These are phyloP conservation scores for Candida neerlandica DNA, from an alignment of 1,139 yeast species.

Conservation along the genomic window DNA sequence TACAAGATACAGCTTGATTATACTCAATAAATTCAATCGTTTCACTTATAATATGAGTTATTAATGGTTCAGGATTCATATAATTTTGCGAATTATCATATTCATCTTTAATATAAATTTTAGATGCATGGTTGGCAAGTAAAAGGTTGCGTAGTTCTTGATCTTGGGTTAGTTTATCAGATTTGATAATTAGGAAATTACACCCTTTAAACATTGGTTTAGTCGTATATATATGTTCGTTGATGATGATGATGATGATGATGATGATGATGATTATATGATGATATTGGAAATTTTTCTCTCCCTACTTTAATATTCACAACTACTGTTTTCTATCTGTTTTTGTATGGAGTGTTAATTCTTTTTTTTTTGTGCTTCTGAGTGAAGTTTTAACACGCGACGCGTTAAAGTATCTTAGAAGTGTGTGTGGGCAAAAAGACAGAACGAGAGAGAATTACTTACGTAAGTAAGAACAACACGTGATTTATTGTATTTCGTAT, in stretches of 20 bases:
- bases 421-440: no score
- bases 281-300: background rate
- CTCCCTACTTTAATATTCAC: no score
- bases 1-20: slow-evolving; percentile 45
- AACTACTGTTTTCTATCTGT: background rate
- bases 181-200: slow-evolving; percentile 43
- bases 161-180: slow-evolving; percentile 24
- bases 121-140: slow-evolving; percentile 25
- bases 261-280: background rate
- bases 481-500: background rate
- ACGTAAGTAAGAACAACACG: no score
- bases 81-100: slow-evolving; percentile 28
- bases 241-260: background rate
- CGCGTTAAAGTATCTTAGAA: background rate
- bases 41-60: slow-evolving; percentile 61
- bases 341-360: background rate
- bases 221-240: no score
- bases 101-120: slow-evolving; percentile 26
- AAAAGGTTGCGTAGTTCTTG: slow-evolving; percentile 25
- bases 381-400: slow-evolving; percentile 3
- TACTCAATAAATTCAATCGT: slow-evolving; percentile 59
- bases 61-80: slow-evolving; percentile 19
- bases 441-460: background rate
- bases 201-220: slow-evolving; percentile 38
- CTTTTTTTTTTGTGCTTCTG: background rate